Conservation (phyloP, 2,329 filamentous ascomycete species). For the Lachnellula hyalina region DNA sequence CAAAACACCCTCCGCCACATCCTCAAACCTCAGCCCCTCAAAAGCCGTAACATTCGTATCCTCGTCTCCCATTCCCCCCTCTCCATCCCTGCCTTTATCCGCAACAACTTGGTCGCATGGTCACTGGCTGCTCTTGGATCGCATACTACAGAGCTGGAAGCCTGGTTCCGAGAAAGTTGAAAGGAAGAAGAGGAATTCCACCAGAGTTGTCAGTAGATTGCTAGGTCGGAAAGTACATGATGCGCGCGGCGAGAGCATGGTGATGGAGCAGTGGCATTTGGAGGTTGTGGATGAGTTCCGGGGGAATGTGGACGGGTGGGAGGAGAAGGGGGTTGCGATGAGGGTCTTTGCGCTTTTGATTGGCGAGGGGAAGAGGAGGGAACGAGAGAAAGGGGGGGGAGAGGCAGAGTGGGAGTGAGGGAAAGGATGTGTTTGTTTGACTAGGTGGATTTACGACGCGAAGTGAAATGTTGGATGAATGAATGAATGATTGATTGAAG, state of each 20-base stretch:
- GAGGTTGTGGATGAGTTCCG: slow-evolving; percentile 32
- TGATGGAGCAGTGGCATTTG: slow-evolving; percentile 31
- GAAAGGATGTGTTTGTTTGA: slow-evolving; percentile 10
- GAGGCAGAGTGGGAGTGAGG: neutral
- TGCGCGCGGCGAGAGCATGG: slow-evolving; percentile 4
- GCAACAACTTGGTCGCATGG: slow-evolving; percentile 26
- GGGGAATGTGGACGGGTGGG: slow-evolving; percentile 28
- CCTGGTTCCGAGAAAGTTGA: slow-evolving; percentile 13
- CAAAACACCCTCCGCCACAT: slow-evolving; percentile 15
- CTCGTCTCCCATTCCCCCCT: slow-evolving; percentile 26
- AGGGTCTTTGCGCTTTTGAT: slow-evolving; percentile 28
- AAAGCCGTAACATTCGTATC: slow-evolving; percentile 30
- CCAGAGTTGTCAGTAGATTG: slow-evolving; percentile 28
- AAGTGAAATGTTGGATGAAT: too few relatives aligned
- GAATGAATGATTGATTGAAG: too few relatives aligned
- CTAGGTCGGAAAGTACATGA: slow-evolving; percentile 24
- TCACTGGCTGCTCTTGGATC: slow-evolving; percentile 30
- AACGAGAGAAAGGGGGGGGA: neutral
- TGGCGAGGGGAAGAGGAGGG: slow-evolving; percentile 23
- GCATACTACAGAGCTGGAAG: slow-evolving; percentile 26
- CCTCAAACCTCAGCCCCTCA: slow-evolving; percentile 14
- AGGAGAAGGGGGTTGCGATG: slow-evolving; percentile 29
- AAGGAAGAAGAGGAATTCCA: slow-evolving; percentile 22
- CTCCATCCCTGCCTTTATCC: slow-evolving; percentile 21
- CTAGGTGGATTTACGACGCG: neutral